These are phyloP conservation scores for Claviceps africana DNA, from an alignment of 2,329 filamentous ascomycete genomes.

Conservation along the genomic window DNA sequence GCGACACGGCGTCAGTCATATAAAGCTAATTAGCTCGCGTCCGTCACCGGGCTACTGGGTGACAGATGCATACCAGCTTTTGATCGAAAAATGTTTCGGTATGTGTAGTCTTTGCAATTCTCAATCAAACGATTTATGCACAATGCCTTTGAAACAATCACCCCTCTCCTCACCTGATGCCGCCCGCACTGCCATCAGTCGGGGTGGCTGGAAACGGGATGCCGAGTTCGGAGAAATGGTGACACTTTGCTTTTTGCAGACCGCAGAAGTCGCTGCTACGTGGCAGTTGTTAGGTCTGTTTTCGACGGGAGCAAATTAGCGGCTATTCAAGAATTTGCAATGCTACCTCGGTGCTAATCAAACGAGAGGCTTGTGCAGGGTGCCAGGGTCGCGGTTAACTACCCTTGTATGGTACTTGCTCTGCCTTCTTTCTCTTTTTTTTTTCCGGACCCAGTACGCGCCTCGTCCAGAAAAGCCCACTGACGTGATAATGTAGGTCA, in stretches of 20 bases:
- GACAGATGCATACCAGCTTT: neutral
- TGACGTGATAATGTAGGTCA: neutral
- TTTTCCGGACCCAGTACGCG: neutral
- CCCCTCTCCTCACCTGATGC: neutral
- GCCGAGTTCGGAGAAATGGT: constrained; percentile 4
- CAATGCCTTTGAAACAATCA: neutral
- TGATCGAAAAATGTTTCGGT: neutral
- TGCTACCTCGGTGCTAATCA: neutral
- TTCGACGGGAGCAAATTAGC: neutral
- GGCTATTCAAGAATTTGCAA: neutral
- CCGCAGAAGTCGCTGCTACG: neutral
- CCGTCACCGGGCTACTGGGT: neutral
- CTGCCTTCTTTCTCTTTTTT: neutral
- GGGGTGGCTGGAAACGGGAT: constrained; percentile 11
- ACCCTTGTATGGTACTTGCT: neutral
- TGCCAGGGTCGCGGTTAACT: neutral
- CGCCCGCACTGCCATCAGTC: neutral
- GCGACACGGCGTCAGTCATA: constrained; percentile 4
- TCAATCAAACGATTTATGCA: neutral
- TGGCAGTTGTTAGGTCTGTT: neutral
- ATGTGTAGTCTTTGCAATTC: neutral
- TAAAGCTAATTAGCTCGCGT: neutral
- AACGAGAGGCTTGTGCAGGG: neutral
- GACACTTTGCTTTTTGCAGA: neutral
- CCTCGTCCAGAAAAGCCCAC: neutral